Conservation (phyloP, 1,284 basidiomycete species). For the Cutaneotrichosporon cyanovorans region DNA sequence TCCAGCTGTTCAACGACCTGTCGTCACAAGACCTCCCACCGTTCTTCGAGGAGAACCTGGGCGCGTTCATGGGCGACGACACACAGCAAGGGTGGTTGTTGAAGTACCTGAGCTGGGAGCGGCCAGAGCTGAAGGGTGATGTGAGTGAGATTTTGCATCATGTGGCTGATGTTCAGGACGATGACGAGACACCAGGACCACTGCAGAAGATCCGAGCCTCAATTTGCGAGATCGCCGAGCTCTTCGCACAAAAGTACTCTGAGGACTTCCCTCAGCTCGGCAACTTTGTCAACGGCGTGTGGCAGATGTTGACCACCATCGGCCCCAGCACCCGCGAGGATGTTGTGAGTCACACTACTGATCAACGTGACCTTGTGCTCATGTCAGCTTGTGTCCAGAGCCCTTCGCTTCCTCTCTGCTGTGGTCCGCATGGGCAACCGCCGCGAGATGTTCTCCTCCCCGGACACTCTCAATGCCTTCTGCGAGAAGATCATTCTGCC, state of each 20-base stretch:
- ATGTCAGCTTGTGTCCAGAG: slow-evolving; percentile 77
- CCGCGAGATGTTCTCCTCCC: slow-evolving; percentile 54
- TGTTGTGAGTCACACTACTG: slow-evolving; percentile 56
- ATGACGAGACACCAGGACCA: slow-evolving; percentile 73
- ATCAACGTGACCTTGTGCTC: background rate
- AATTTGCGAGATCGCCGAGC: slow-evolving; percentile 86
- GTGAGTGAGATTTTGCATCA: slow-evolving; percentile 49
- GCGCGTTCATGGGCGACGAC: slow-evolving; percentile 64
- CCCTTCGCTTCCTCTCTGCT: slow-evolving; percentile 83
- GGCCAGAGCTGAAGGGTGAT: slow-evolving; percentile 60
- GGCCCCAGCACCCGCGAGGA: slow-evolving; percentile 65
- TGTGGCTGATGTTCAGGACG: slow-evolving; percentile 53
- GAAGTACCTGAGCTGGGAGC: slow-evolving; percentile 71
- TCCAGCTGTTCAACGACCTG: slow-evolving; percentile 89
- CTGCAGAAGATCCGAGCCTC: slow-evolving; percentile 80
- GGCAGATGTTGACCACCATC: slow-evolving; percentile 72
- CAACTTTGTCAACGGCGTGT: slow-evolving; percentile 81
- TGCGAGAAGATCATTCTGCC: slow-evolving; percentile 87
- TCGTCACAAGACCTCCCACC: slow-evolving; percentile 93
- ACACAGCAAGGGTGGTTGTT: slow-evolving; percentile 61
- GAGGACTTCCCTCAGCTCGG: slow-evolving; percentile 77
- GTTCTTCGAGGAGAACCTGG: slow-evolving; percentile 81
- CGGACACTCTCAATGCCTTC: slow-evolving; percentile 71
- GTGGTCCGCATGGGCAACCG: slow-evolving; percentile 81
- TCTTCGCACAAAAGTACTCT: slow-evolving; percentile 85